Percentiles rank a stretch among this genome's conserved stretches.
Evolutionary conservation across 768 basidiomycete species (phyloP).

Genomic region (Fomitopsis serialis): DNA sequence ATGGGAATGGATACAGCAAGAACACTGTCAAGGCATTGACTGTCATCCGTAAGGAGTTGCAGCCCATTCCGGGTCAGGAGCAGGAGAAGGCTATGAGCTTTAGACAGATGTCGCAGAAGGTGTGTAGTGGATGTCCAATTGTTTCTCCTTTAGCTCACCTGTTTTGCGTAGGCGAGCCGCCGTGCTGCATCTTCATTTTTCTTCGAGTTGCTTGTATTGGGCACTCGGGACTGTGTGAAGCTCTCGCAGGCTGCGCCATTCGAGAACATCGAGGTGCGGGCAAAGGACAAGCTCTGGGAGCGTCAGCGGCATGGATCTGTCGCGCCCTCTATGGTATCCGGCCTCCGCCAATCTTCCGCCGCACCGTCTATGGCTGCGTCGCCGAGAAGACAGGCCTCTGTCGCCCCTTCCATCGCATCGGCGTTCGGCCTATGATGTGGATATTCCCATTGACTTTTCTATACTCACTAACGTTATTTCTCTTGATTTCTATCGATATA

Average conservation of each 20-base stretch:
- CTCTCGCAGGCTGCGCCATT: constrained; percentile 71
- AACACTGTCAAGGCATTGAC: constrained; percentile 84
- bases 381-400: constrained; percentile 13
- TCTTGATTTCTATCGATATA: neutral
- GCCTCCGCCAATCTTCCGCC: constrained; percentile 21
- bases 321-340: constrained; percentile 42
- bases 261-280: constrained; percentile 79
- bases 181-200: constrained; percentile 95
- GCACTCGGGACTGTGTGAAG: constrained; percentile 87
- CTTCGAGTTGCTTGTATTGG: constrained; percentile 93
- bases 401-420: constrained; percentile 19
- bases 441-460: neutral
- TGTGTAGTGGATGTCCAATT: no score
- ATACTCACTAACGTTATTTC: neutral
- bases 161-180: constrained; percentile 64
- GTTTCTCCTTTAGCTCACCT: no score
- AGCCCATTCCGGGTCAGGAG: constrained; percentile 43
- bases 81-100: constrained; percentile 72
- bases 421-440: constrained; percentile 17
- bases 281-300: constrained; percentile 85
- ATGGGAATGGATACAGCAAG: constrained; percentile 77
- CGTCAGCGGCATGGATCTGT: constrained; percentile 44
- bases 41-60: constrained; percentile 68
- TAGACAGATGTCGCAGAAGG: constrained; percentile 73
- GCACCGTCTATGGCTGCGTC: constrained; percentile 10